These are phyloP conservation scores for Chamaenerion angustifolium DNA, from an alignment of 345 rosid species.

Conservation along the genomic window DNA sequence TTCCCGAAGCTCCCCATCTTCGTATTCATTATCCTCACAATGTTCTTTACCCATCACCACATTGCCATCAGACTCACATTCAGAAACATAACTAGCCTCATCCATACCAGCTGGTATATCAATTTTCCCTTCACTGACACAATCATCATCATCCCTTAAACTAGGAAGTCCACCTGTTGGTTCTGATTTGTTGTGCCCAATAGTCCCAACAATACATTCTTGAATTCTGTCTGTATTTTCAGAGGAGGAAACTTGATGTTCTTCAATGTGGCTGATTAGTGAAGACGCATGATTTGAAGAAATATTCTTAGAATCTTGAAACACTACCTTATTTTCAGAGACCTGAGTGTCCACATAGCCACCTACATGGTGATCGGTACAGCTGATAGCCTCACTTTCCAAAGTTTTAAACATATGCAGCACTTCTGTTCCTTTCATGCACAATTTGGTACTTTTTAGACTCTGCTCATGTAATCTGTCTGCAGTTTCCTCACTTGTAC, in stretches of 20 bases:
- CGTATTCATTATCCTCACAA: slow-evolving; percentile 32
- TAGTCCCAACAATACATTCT: slow-evolving; percentile 14
- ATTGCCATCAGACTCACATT: slow-evolving; percentile 37
- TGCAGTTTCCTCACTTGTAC: slow-evolving; percentile 17
- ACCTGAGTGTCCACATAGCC: not conserved
- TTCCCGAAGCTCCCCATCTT: slow-evolving; percentile 57
- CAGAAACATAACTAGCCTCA: slow-evolving; percentile 30
- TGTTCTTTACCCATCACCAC: slow-evolving; percentile 23
- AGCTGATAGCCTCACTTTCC: not conserved
- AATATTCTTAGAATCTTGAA: slow-evolving; percentile 14
- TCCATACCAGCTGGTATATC: slow-evolving; percentile 39
- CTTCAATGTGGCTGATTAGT: too few species aligned
- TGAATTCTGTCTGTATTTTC: slow-evolving; percentile 9
- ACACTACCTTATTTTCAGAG: slow-evolving; percentile 10
- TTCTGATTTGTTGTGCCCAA: slow-evolving; percentile 12
- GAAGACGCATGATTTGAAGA: not conserved
- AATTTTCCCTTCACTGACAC: slow-evolving; percentile 40
- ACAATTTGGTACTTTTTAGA: slow-evolving; percentile 4
- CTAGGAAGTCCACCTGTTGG: slow-evolving; percentile 11
- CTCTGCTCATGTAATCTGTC: slow-evolving; percentile 7
- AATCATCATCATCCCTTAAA: slow-evolving; percentile 22
- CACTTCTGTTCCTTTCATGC: not conserved
- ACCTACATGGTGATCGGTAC: slow-evolving; percentile 1
- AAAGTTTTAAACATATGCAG: not conserved
- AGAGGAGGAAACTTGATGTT: too few species aligned